Percentiles rank a stretch among this genome's conserved stretches.
These are phyloP conservation scores for Sphagnum magellanicum DNA, from an alignment of 228 moss, liverwort and hornwort species.

Conservation along the genomic window DNA sequence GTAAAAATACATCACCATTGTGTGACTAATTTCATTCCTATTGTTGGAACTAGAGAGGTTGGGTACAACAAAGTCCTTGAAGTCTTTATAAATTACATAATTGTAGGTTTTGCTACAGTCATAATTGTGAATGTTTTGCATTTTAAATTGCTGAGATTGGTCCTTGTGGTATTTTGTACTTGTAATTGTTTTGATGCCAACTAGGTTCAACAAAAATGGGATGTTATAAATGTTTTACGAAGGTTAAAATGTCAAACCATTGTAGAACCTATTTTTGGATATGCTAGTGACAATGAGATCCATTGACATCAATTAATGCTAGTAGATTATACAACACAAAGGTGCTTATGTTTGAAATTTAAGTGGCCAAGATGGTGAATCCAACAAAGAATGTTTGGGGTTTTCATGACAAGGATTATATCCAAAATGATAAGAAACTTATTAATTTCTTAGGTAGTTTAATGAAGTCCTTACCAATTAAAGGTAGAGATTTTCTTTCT, in stretches of 20 bases:
- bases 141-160: not conserved
- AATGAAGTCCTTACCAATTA: not conserved
- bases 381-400: not conserved
- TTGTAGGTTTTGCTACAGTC: not conserved
- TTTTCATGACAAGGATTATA: slow-evolving; percentile 1
- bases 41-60: not conserved
- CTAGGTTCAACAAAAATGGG: not conserved
- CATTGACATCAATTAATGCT: not conserved
- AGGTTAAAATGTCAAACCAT: not conserved
- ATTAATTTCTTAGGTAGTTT: not conserved
- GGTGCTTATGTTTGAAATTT: not conserved
- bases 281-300: slow-evolving; percentile 2
- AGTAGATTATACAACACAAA: slow-evolving; percentile 5
- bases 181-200: not conserved
- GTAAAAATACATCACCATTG: too few relatives aligned
- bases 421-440: not conserved
- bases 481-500: not conserved
- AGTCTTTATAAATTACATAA: not conserved
- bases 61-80: not conserved
- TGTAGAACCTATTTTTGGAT: not conserved
- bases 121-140: too few relatives aligned
- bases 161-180: not conserved
- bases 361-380: slow-evolving; percentile 3
- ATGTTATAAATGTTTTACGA: not conserved
- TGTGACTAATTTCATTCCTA: too few relatives aligned